Conservation (phyloP, 768 basidiomycete species). For the Galerina sulciceps region DNA sequence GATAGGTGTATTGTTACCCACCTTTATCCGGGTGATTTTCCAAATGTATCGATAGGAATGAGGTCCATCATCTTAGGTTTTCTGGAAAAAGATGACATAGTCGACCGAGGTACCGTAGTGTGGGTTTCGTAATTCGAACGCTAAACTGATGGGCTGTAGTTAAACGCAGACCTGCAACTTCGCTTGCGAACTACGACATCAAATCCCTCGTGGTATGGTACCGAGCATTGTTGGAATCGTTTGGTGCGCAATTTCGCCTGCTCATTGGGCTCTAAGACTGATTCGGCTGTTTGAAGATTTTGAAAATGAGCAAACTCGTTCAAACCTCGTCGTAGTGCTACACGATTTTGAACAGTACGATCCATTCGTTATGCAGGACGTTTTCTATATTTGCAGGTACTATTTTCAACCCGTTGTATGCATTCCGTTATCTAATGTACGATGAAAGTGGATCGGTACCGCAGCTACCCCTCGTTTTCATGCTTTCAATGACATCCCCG, state of each 20-base stretch:
- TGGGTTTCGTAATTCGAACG: neutral
- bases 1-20: conserved; percentile 35
- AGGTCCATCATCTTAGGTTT: conserved; percentile 59
- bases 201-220: conserved; percentile 65
- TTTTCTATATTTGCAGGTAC: conserved; percentile 76
- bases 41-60: conserved; percentile 56
- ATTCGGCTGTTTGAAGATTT: conserved; percentile 4
- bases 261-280: neutral
- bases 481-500: conserved; percentile 65
- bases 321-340: conserved; percentile 59
- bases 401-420: neutral
- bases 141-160: conserved; percentile 27
- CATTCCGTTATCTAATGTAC: neutral
- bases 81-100: conserved; percentile 38
- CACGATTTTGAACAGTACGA: conserved; percentile 82
- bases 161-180: conserved; percentile 51
- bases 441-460: conserved; percentile 52
- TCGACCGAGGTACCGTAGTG: conserved; percentile 23
- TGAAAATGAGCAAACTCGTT: conserved; percentile 12
- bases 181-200: conserved; percentile 68
- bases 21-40: conserved; percentile 61
- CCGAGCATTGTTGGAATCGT: conserved; percentile 37
- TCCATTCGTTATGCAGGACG: conserved; percentile 61
- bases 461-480: conserved; percentile 64
- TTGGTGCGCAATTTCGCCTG: conserved; percentile 31